Percentiles rank a stretch among this genome's conserved stretches.
Conservation (phyloP, 352 stramenopile species). For the Blastocystis sp. region DNA sequence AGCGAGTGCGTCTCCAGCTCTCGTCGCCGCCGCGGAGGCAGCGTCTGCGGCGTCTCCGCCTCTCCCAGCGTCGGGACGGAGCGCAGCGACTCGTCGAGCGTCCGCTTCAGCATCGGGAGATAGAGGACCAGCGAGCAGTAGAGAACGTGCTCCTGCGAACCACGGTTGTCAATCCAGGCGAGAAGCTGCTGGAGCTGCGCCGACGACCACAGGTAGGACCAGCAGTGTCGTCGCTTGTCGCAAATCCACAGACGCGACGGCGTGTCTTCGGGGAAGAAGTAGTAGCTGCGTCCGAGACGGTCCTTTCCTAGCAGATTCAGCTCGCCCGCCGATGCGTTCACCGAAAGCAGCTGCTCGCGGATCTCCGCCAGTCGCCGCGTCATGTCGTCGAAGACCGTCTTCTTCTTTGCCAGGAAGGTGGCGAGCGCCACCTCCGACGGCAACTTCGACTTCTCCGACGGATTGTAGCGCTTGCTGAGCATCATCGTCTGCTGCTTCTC, state of each 20-base stretch:
- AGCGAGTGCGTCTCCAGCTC: background rate
- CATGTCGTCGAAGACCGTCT: background rate
- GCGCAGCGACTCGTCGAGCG: background rate
- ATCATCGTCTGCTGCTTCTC: background rate
- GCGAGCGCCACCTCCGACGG: background rate
- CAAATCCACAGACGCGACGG: constrained; percentile 6
- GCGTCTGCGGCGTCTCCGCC: background rate
- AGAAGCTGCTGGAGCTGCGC: background rate
- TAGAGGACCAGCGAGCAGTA: background rate
- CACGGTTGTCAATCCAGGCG: constrained; percentile 35
- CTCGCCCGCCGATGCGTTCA: background rate
- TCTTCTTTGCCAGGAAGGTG: constrained; percentile 20
- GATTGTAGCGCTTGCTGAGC: background rate
- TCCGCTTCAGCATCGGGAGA: background rate
- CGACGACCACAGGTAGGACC: background rate
- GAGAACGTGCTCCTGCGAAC: constrained; percentile 15
- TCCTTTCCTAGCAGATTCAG: background rate
- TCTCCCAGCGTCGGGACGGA: background rate
- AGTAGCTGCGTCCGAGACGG: background rate
- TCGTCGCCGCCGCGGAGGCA: background rate
- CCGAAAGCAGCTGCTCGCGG: background rate
- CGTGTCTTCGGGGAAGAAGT: background rate
- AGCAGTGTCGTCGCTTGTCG: background rate
- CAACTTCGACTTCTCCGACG: background rate
- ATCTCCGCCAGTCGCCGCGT: background rate